Conservation (phyloP, 2,329 filamentous ascomycete genomes). For the Colletotrichum australisinense region DNA sequence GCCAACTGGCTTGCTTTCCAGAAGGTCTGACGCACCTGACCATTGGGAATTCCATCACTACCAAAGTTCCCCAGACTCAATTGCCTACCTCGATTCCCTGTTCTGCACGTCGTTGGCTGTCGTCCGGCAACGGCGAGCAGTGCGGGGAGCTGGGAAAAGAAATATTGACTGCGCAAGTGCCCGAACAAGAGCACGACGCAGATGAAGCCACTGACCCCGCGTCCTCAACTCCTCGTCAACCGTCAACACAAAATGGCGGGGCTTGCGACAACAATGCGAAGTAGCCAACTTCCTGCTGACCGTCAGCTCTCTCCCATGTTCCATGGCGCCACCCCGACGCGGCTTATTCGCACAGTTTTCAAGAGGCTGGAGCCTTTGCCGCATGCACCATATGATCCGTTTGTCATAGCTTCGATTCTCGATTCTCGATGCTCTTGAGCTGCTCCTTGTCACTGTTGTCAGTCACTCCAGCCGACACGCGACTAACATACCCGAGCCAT, state of each 20-base stretch:
- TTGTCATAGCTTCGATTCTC: not conserved
- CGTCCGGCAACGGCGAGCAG: too few species aligned
- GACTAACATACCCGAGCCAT: not conserved
- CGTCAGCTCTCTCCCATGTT: conserved; percentile 3
- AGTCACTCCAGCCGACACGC: conserved; percentile 1
- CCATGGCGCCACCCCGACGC: conserved; percentile 10
- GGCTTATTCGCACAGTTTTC: conserved; percentile 10
- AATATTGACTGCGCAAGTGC: not conserved
- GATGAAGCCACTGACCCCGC: not conserved
- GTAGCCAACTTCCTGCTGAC: not conserved
- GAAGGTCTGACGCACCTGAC: not conserved
- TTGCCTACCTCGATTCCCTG: too few species aligned
- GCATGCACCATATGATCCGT: not conserved
- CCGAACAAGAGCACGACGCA: not conserved
- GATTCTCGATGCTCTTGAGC: not conserved
- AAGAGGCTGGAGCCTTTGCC: conserved; percentile 4
- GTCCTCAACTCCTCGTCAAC: not conserved
- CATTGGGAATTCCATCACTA: not conserved
- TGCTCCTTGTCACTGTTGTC: not conserved
- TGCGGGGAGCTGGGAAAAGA: not conserved
- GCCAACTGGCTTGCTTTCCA: not conserved
- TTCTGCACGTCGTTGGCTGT: too few species aligned
- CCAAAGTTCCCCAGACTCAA: not conserved
- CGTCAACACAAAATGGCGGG: not conserved
- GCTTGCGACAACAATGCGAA: not conserved